Evolutionary conservation across 768 basidiomycete species (phyloP), one percentile per base, ranked within the genome.

Genomic region (Leccinum obscurum): DNA sequence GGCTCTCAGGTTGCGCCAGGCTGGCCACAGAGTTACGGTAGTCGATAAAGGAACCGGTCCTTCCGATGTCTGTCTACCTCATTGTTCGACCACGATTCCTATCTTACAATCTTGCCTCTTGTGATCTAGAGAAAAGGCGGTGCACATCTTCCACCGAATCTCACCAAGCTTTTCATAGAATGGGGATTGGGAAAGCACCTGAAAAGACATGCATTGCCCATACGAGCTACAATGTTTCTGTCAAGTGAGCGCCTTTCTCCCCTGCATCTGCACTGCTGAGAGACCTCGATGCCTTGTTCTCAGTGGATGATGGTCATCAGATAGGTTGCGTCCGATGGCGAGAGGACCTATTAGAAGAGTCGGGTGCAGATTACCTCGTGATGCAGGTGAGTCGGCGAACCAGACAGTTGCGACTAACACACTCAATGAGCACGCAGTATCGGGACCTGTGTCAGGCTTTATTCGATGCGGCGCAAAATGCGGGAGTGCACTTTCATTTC

Each of bases 1-100:
- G 8, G 87, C 87, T 9, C 83, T 80, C 66, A 74, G 82, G n/a
- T 74, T 89, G 46, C 76, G 77, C 46, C 80, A 78, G 59, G 80
- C 82, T 13, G 87, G 88, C 5, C 88, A 89, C 71, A 73, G 76
- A 30, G 86, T 88, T 35, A 76, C 78, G 1, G 78, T 89, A 2
- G 61, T 88, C 26, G 87, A 89, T 62, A 77, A 79, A 61, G 76
- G 75, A 13, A 72, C 76, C 60, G 82, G 81, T 22, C 78, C 77
- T 22, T 68, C 72, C 26, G 76, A 77, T 64, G 80, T 81, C 17
- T n/a, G 73, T 57, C 52, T 37, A 4, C 35, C 11, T 14, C 20
- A 15, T 41, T 58, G 8, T 34, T 24, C 37, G 41, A 24, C 58
- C 14, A 6, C 34, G 7, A 28, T 35, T 15, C 52, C 11, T 35